These are phyloP conservation scores for Aspergillus bridgeri DNA, from an alignment of 495 filamentous ascomycete genomes.

Conservation along the genomic window DNA sequence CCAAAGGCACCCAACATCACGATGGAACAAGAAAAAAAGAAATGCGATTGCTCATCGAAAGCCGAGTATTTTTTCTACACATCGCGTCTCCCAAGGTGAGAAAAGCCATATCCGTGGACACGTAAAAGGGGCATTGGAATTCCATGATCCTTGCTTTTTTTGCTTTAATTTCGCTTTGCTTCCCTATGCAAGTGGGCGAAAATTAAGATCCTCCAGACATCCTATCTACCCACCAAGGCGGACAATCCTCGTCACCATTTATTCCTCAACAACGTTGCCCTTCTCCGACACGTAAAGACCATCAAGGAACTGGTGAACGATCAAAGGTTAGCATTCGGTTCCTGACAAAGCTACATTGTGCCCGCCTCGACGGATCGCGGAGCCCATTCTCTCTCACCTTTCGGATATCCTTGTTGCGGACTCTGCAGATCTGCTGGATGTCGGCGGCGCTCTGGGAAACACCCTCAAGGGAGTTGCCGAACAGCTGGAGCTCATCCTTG, in stretches of 20 bases:
- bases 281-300: slow-evolving; percentile 98
- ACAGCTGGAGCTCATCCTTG: slow-evolving; percentile 94
- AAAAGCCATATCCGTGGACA: slow-evolving; percentile 29
- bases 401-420: slow-evolving; percentile 99
- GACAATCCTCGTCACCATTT: slow-evolving; percentile 36
- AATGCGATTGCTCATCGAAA: slow-evolving; percentile 18
- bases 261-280: slow-evolving; percentile 82
- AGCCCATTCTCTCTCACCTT: slow-evolving; percentile 59
- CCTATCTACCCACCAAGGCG: slow-evolving; percentile 36
- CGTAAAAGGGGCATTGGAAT: slow-evolving; percentile 24
- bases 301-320: slow-evolving; percentile 82
- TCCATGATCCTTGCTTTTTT: slow-evolving; percentile 46
- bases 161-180: slow-evolving; percentile 42
- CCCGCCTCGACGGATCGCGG: neutral
- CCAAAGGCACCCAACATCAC: slow-evolving; percentile 9
- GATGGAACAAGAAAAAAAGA: slow-evolving; percentile 9
- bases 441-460: slow-evolving; percentile 97
- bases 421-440: slow-evolving; percentile 98
- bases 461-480: slow-evolving; percentile 90
- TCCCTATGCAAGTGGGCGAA: slow-evolving; percentile 47
- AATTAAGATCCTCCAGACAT: slow-evolving; percentile 43
- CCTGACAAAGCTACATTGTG: neutral
- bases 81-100: slow-evolving; percentile 26
- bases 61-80: slow-evolving; percentile 24
- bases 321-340: slow-evolving; percentile 27